phyloP scores from a whole-genome alignment of 2,329 filamentous ascomycete species.

The Aspergillus sergii region DNA sequence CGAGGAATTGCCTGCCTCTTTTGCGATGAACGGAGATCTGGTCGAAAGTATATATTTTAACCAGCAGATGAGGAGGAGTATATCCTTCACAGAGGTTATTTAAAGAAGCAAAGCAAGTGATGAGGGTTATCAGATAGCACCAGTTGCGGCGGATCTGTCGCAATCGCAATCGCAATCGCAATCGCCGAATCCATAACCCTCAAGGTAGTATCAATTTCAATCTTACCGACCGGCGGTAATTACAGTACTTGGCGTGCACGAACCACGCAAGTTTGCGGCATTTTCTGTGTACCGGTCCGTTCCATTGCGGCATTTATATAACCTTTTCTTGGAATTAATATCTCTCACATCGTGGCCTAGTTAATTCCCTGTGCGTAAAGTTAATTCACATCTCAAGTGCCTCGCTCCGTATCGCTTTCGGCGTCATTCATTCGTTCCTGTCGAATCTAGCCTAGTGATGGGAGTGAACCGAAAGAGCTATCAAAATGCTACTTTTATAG shows the following conservation, averaged over 20 bases:
- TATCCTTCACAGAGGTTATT: not conserved
- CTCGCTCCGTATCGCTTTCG: not conserved
- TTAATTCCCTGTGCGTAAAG: no score
- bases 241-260: not conserved
- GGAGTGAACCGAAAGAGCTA: not conserved
- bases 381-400: not conserved
- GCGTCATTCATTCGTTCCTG: not conserved
- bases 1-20: not conserved
- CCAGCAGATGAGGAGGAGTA: not conserved
- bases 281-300: not conserved
- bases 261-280: not conserved
- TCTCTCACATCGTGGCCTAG: no score
- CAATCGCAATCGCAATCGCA: conserved; percentile 16
- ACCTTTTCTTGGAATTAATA: not conserved
- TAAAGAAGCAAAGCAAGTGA: not conserved
- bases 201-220: not conserved
- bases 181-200: not conserved
- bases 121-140: not conserved
- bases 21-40: not conserved
- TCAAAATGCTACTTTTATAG: not conserved
- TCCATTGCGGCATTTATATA: not conserved
- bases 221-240: not conserved
- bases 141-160: conserved; percentile 23
- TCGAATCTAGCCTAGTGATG: not conserved
- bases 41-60: not conserved